Evolutionary conservation across 2,329 filamentous ascomycete species (phyloP).

Genomic region (Calonectria pseudoturangicola): DNA sequence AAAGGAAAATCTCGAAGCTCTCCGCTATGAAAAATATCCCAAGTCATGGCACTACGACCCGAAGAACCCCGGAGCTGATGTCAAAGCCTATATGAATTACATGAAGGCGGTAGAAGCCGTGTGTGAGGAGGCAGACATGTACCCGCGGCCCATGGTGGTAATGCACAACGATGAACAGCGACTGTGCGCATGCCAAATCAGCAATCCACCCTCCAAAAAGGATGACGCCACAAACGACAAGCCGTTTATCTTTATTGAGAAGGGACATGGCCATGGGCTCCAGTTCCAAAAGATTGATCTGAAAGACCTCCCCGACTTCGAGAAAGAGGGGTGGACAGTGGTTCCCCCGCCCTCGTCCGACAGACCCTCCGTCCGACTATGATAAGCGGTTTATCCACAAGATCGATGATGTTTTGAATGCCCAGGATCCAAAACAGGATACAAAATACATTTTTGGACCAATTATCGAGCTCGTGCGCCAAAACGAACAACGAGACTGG

Average conservation of each 20-base stretch:
- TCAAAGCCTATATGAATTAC: not conserved
- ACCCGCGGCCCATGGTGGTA: not conserved
- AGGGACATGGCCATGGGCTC: not conserved
- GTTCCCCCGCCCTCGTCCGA: not conserved
- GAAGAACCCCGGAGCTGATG: not conserved
- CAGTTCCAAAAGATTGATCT: not conserved
- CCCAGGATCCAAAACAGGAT: not conserved
- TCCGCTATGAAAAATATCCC: not conserved
- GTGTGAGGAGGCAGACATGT: not conserved
- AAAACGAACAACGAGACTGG: not conserved
- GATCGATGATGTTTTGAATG: not conserved
- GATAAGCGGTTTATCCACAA: not conserved
- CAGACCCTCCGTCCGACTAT: not conserved
- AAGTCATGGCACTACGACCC: not conserved
- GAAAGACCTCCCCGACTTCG: not conserved
- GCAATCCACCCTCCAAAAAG: not conserved
- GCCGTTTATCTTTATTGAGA: not conserved
- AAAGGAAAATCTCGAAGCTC: no score
- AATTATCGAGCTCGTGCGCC: not conserved
- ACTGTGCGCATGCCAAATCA: not conserved
- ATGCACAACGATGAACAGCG: not conserved
- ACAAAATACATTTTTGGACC: not conserved
- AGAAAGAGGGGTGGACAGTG: not conserved
- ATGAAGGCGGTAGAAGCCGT: not conserved
- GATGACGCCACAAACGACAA: not conserved